A percentile compares a stretch with the other conserved stretches of the same genome.
phyloP scores from a whole-genome alignment of 169 alveolate genomes.

The Cyclospora cayetanensis region DNA sequence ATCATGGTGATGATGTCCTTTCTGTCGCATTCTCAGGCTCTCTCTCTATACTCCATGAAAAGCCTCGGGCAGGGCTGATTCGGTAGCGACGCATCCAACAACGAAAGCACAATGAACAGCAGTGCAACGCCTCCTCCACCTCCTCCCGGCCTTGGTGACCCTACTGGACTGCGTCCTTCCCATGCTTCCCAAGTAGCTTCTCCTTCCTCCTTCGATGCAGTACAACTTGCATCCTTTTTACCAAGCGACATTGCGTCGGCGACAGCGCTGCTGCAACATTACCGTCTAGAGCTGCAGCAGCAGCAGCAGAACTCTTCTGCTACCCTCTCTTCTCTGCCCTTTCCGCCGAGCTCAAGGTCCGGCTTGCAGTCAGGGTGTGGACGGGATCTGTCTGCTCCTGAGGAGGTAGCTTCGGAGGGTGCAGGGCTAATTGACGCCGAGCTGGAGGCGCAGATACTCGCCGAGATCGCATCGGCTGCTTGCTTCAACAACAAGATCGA shows the following conservation, averaged over 20 bases:
- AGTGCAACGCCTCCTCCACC: not conserved
- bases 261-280: not conserved
- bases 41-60: too few relatives aligned
- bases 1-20: too few relatives aligned
- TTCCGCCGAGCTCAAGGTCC: not conserved
- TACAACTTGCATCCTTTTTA: not conserved
- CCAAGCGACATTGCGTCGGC: not conserved
- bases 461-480: not conserved
- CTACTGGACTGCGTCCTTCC: not conserved
- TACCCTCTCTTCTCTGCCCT: not conserved
- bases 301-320: not conserved
- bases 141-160: conserved; percentile 11
- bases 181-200: not conserved
- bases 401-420: not conserved
- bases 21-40: too few relatives aligned
- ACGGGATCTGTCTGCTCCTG: not conserved
- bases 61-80: too few relatives aligned
- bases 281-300: conserved; percentile 17
- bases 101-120: not conserved
- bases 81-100: too few relatives aligned
- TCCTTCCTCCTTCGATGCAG: not conserved
- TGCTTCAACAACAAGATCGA: not conserved
- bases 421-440: not conserved
- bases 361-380: not conserved
- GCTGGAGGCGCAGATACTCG: not conserved